A percentile compares a stretch with the other conserved stretches of the same genome.
Evolutionary conservation across 2,329 filamentous ascomycete species (phyloP).

Genomic region (Aschersonia sp.): DNA sequence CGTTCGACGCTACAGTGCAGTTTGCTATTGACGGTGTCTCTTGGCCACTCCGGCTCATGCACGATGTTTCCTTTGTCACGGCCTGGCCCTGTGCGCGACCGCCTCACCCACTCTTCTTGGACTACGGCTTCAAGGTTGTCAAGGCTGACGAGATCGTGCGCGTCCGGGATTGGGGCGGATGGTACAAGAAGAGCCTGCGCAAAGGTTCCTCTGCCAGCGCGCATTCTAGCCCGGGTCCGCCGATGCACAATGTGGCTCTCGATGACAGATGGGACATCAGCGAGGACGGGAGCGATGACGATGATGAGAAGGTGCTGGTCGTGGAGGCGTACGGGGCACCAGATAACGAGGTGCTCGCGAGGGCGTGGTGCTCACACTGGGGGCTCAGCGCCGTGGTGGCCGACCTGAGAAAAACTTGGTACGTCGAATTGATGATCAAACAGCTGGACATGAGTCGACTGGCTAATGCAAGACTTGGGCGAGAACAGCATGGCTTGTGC

Average conservation of each 20-base stretch:
- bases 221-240: constrained; percentile 19
- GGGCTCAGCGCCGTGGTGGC: constrained; percentile 58
- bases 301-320: constrained; percentile 53
- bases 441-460: too few species aligned
- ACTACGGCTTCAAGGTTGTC: constrained; percentile 47
- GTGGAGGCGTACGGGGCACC: constrained; percentile 59
- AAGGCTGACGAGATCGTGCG: constrained; percentile 51
- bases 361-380: constrained; percentile 68
- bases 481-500: constrained; percentile 52
- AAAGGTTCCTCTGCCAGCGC: constrained; percentile 13
- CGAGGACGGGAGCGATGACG: constrained; percentile 23
- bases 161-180: constrained; percentile 49
- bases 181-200: constrained; percentile 17
- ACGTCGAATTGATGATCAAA: constrained; percentile 11
- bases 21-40: constrained; percentile 50
- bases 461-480: background rate
- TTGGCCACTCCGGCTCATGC: constrained; percentile 48
- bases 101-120: constrained; percentile 58
- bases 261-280: constrained; percentile 7
- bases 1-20: constrained; percentile 46
- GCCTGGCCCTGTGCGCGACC: constrained; percentile 50
- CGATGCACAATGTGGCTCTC: constrained; percentile 5
- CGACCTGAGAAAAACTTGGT: constrained; percentile 55
- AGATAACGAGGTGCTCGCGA: constrained; percentile 63
- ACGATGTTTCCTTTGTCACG: constrained; percentile 52